A percentile compares a stretch with the other conserved stretches of the same genome.
These are phyloP conservation scores for Colletotrichum chlorophyti DNA, from an alignment of 2,329 filamentous ascomycete genomes.

Conservation along the genomic window DNA sequence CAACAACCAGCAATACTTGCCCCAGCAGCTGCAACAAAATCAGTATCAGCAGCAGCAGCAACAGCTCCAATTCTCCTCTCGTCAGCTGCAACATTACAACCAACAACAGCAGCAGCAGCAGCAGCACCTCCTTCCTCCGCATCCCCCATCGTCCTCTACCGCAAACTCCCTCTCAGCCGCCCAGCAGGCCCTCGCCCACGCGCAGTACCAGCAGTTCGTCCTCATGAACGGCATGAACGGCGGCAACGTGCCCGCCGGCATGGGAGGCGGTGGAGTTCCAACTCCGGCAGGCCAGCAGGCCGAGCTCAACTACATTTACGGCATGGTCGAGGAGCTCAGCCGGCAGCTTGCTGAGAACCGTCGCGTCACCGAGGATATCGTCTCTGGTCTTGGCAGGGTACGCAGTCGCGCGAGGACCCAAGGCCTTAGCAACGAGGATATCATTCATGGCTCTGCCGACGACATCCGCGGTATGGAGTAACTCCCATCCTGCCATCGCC, in stretches of 20 bases:
- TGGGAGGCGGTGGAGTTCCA: constrained; percentile 56
- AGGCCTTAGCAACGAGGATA: constrained; percentile 62
- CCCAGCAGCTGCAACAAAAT: constrained; percentile 30
- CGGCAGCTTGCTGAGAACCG: constrained; percentile 68
- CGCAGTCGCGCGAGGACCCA: constrained; percentile 61
- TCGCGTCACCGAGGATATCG: constrained; percentile 67
- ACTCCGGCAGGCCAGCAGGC: constrained; percentile 73
- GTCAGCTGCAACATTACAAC: constrained; percentile 31
- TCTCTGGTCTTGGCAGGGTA: constrained; percentile 67
- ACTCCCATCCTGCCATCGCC: neutral
- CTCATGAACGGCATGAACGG: constrained; percentile 59
- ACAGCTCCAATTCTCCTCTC: constrained; percentile 9
- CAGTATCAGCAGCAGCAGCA: constrained; percentile 32
- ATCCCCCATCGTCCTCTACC: constrained; percentile 9
- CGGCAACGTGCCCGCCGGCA: constrained; percentile 52
- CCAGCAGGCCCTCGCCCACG: constrained; percentile 29
- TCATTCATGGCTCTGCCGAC: constrained; percentile 61
- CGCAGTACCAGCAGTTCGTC: constrained; percentile 30
- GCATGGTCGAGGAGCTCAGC: constrained; percentile 72
- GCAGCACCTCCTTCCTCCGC: constrained; percentile 28
- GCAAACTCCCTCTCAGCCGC: constrained; percentile 30
- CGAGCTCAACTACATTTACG: constrained; percentile 72
- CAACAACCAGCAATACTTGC: constrained; percentile 8
- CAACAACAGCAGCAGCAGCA: constrained; percentile 30
- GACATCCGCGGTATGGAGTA: constrained; percentile 59